Evolutionary conservation across 176 grass and related monocot genomes (phyloP).

Genomic region (Typha latifolia): DNA sequence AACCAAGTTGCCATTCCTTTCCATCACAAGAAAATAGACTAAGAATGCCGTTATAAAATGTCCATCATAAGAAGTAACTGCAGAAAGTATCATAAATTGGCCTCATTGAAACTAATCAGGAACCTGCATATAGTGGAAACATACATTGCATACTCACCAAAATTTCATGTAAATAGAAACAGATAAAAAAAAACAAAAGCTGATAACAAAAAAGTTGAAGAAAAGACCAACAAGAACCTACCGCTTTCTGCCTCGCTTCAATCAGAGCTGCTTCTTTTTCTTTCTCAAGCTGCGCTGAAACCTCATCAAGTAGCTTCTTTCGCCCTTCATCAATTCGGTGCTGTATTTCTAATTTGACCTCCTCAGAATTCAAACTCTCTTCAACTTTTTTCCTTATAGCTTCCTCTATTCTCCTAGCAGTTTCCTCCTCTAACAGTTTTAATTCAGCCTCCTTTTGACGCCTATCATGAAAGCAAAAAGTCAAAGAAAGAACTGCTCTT

Average conservation of each 20-base stretch:
- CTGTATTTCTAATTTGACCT: constrained; percentile 94
- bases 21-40: too few relatives aligned
- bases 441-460: constrained; percentile 95
- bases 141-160: not conserved
- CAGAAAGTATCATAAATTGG: not conserved
- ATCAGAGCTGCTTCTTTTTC: constrained; percentile 70
- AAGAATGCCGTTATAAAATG: too few relatives aligned
- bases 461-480: constrained; percentile 41
- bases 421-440: constrained; percentile 91
- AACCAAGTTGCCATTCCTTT: not conserved
- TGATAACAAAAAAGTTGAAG: not conserved
- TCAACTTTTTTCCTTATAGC: constrained; percentile 87
- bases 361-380: constrained; percentile 77
- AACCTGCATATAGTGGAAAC: not conserved
- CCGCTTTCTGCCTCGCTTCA: constrained; percentile 64
- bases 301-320: constrained; percentile 69
- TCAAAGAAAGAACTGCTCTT: constrained; percentile 35
- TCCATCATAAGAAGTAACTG: not conserved
- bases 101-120: not conserved
- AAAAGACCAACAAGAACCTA: constrained; percentile 17
- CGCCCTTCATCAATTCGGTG: constrained; percentile 73
- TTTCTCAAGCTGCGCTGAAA: constrained; percentile 69
- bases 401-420: constrained; percentile 84
- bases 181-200: constrained; percentile 6
- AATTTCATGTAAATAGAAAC: constrained; percentile 7